Conservation (phyloP, 2,329 filamentous ascomycete species). For the Pseudogymnoascus sp. region DNA sequence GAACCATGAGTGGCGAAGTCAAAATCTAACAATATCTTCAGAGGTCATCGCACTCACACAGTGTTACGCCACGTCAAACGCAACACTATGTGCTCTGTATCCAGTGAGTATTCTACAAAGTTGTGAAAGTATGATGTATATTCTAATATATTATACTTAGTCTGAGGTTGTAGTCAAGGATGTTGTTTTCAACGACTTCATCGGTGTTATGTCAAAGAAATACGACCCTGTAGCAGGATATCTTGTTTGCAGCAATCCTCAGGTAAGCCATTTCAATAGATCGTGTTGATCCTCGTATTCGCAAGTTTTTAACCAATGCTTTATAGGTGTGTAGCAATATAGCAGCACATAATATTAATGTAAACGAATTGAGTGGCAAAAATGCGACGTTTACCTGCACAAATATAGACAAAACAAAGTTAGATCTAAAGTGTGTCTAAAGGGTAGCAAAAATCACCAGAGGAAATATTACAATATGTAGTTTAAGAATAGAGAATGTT, state of each 20-base stretch:
- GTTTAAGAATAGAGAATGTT: not conserved
- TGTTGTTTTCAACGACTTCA: slow-evolving; percentile 45
- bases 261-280: slow-evolving; percentile 33
- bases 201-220: slow-evolving; percentile 40
- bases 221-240: slow-evolving; percentile 37
- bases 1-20: not conserved
- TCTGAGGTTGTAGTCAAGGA: slow-evolving; percentile 43
- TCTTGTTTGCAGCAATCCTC: slow-evolving; percentile 38
- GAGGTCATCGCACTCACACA: slow-evolving; percentile 34
- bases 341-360: slow-evolving; percentile 35
- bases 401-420: slow-evolving; percentile 32
- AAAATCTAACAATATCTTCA: not conserved
- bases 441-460: not conserved
- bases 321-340: slow-evolving; percentile 35
- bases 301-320: not conserved
- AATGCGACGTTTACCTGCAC: slow-evolving; percentile 37
- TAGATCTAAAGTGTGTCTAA: slow-evolving; percentile 20
- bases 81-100: slow-evolving; percentile 49
- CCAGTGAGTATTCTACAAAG: slow-evolving; percentile 46
- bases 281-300: not conserved
- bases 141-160: slow-evolving; percentile 14
- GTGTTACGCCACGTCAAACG: slow-evolving; percentile 51
- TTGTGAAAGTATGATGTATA: slow-evolving; percentile 39
- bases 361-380: slow-evolving; percentile 37
- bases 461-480: not conserved